Base-by-base conservation (phyloP, 1,284 basidiomycete genomes). In the Pseudozyma thailandica region DNA sequence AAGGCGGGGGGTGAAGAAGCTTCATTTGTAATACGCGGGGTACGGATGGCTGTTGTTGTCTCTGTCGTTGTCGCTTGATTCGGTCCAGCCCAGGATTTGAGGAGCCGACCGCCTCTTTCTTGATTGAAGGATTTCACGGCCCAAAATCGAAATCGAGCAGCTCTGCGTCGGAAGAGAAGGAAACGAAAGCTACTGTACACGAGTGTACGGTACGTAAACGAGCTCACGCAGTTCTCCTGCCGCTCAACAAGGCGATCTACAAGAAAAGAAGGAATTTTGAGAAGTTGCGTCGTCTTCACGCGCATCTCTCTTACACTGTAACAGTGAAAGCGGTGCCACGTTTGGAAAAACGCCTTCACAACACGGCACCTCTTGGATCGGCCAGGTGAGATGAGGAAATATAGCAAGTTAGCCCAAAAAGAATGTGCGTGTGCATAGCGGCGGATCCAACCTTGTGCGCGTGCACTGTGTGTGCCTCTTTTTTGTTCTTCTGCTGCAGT, bases 81-180 rank as follows among this genome's bases (percentile, higher is more conserved):
- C n/a, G n/a, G n/a, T n/a, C n/a, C n/a, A n/a, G n/a, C n/a, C n/a
- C n/a, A n/a, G n/a, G n/a, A n/a, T n/a, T n/a, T n/a, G n/a, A n/a
- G n/a, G n/a, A n/a, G n/a, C n/a, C n/a, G n/a, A n/a, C n/a, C n/a
- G n/a, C n/a, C n/a, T n/a, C n/a, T n/a, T n/a, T n/a, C n/a, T n/a
- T n/a, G n/a, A 31, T 8, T n/a, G 33, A 47, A 33, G 52, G 52
- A 47, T 47, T 55, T 55, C 52, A 55, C 52, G 52, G 52, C 52
- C n/a, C n/a, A n/a, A 27, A 23, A 48, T 31, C 15, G 30, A 7
- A 31, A 8, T 31, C 30, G 47, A 42, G 20, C 26, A 21, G 7
- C 9, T 2, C 3, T 31, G n/a, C 38, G 21, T 33, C 39, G 45
- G 52, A 48, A 55, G 30, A 33, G 33, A 48, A 47, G 44, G 45